These are phyloP conservation scores for Lyophyllum atratum DNA, from an alignment of 768 basidiomycete genomes.

Conservation along the genomic window DNA sequence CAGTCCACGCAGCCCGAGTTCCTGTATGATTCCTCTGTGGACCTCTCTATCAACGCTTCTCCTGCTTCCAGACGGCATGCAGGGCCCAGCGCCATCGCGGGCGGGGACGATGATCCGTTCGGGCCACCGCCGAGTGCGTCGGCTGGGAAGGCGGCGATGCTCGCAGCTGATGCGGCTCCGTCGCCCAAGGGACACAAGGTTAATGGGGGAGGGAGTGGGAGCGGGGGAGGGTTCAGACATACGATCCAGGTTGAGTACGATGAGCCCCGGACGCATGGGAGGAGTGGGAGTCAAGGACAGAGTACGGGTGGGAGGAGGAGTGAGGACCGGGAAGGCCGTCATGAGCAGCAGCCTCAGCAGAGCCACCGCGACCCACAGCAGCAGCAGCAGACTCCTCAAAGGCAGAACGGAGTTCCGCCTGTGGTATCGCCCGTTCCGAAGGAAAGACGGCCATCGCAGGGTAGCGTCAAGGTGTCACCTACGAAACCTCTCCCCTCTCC, in stretches of 20 bases:
- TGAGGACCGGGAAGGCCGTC: conserved; percentile 27
- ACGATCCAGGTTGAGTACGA: conserved; percentile 98
- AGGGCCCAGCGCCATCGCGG: conserved; percentile 37
- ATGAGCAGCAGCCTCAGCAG: not conserved
- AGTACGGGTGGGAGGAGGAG: conserved; percentile 24
- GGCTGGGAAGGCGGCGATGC: conserved; percentile 10
- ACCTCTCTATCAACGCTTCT: conserved; percentile 44
- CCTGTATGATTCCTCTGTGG: conserved; percentile 72
- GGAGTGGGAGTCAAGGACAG: conserved; percentile 22
- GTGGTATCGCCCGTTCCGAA: conserved; percentile 22
- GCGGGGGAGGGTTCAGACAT: conserved; percentile 60
- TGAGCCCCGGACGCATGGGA: conserved; percentile 40
- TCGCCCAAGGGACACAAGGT: conserved; percentile 49
- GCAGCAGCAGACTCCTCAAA: conserved; percentile 1
- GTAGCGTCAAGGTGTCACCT: conserved; percentile 1
- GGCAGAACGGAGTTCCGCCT: not conserved
- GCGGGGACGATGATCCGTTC: conserved; percentile 73
- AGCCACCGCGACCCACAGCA: not conserved
- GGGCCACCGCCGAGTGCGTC: conserved; percentile 44
- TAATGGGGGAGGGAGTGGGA: conserved; percentile 40
- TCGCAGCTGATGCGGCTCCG: conserved; percentile 9
- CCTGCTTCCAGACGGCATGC: conserved; percentile 23
- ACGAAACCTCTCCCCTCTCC: conserved; percentile 37
- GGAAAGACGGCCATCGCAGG: conserved; percentile 32
- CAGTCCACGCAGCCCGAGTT: conserved; percentile 71